Evolutionary conservation across 192 early-diverging fungal species (phyloP).

Genomic region (Pilaira anomala): DNA sequence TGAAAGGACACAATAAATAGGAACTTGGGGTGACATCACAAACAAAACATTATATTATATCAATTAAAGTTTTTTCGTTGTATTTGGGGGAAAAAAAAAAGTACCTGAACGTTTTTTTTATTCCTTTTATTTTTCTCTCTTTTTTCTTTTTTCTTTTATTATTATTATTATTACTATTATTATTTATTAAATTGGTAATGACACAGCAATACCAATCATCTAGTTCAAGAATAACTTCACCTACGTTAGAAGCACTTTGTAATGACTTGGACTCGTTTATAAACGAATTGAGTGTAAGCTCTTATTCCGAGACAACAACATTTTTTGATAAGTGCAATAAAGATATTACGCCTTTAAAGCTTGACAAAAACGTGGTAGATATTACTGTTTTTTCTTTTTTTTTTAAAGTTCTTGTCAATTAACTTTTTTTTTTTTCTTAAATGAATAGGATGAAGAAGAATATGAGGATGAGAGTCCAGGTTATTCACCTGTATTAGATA

Average conservation of each 20-base stretch:
- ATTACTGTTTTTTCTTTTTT: background rate
- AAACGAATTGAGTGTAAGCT: constrained; percentile 2
- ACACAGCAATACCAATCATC: too few species aligned
- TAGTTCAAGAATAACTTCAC: background rate
- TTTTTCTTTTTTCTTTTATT: too few species aligned
- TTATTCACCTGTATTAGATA: constrained; percentile 14
- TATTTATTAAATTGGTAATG: too few species aligned
- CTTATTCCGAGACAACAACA: background rate
- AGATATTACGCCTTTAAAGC: background rate
- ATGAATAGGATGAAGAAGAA: background rate
- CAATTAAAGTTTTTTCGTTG: too few species aligned
- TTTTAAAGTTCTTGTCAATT: too few species aligned
- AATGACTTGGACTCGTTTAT: constrained; percentile 15
- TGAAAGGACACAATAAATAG: too few species aligned
- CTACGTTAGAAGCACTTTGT: constrained; percentile 14
- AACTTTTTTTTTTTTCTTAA: background rate
- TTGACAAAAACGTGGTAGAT: background rate
- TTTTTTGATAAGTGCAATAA: background rate
- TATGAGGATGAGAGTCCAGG: constrained; percentile 15
- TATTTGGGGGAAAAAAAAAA: too few species aligned
- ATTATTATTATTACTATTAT: too few species aligned
- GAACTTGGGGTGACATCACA: too few species aligned
- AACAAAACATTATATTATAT: too few species aligned
- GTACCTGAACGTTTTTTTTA: too few species aligned
- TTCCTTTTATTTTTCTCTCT: too few species aligned